A percentile compares a stretch with the other conserved stretches of the same genome.
Evolutionary conservation across 306 rosid species (phyloP).

Genomic region (Lotus japonicus): DNA sequence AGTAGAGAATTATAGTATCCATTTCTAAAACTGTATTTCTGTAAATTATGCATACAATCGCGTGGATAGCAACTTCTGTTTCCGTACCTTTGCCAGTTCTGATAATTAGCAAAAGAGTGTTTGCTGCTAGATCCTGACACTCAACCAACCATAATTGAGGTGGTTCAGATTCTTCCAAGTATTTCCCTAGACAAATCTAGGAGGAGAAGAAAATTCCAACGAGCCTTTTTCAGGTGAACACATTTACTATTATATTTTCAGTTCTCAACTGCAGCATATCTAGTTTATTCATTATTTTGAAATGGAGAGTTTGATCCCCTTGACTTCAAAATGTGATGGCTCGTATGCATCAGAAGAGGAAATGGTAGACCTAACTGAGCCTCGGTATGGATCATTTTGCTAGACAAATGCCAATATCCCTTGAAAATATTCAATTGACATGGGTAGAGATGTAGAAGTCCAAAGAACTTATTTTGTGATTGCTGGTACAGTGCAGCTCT

Average conservation of each 20-base stretch:
- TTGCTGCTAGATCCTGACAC: constrained; percentile 79
- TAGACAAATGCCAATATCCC: constrained; percentile 36
- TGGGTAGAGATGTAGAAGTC: no score
- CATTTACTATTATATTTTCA: no score
- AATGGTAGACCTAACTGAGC: constrained; percentile 83
- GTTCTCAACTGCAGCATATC: not conserved
- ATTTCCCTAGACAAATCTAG: constrained; percentile 72
- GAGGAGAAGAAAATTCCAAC: constrained; percentile 58
- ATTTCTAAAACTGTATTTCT: no score
- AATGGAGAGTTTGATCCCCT: constrained; percentile 48
- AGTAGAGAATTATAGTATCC: no score
- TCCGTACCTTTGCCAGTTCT: no score
- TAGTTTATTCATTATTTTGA: not conserved
- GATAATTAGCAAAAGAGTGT: constrained; percentile 93
- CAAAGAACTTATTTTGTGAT: no score
- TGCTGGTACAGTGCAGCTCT: no score
- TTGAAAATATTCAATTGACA: no score
- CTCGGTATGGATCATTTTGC: constrained; percentile 75
- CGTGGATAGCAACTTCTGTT: no score
- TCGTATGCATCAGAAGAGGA: constrained; percentile 52
- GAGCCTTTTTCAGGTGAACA: constrained; percentile 67
- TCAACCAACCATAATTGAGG: constrained; percentile 95
- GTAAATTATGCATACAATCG: no score
- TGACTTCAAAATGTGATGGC: constrained; percentile 45
- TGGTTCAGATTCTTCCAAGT: constrained; percentile 89